Evolutionary conservation across 768 basidiomycete genomes (phyloP), one percentile per base, ranked within the genome.

Genomic region (Tricholoma furcatifolium): DNA sequence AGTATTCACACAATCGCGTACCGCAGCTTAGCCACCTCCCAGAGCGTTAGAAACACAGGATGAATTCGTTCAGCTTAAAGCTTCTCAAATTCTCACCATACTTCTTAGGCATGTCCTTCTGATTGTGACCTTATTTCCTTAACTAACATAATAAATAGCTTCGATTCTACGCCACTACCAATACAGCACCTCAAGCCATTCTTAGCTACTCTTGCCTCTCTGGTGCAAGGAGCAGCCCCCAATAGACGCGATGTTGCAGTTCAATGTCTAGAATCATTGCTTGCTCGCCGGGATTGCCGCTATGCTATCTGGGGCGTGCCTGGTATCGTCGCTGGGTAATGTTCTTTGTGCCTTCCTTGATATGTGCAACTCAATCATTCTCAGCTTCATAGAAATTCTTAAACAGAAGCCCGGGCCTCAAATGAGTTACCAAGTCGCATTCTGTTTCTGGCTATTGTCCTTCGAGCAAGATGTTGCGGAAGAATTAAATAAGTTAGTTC

Each of bases 61-160:
- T 66, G 95, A 98, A 65, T 98, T 97, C 59, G 86, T 92, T n/a
- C 92, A 95, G 63, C 77, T 98, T 52, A 97, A 95, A 65, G 78
- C 88, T 10, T 80, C 88, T 0, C 90, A 96, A 63, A 88, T 98
- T 57, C 74, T 97, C 41, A 93, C 94, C 1, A 79, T 95, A 31
- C 79, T 98, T 20, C 80, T 96, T 34, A 85, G 88, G 87, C 87
- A n/a, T 41, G n/a, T 38, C 38, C 56, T 47, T 18, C n/a, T 39
- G 15, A 21, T 34, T 43, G 52, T 50, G 58, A 47, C 17, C 24
- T 12, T 21, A n/a, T n/a, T 32, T 24, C 15, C 11, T 2, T 44
- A 21, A n/a, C 11, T 42, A 32, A 38, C 10, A 21, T 10, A 23
- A 44, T 43, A 53, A 27, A 51, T 57, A 82, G 84, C 59, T 77